Conservation (phyloP, 2,329 filamentous ascomycete genomes). For the Aspergillus neotritici region DNA sequence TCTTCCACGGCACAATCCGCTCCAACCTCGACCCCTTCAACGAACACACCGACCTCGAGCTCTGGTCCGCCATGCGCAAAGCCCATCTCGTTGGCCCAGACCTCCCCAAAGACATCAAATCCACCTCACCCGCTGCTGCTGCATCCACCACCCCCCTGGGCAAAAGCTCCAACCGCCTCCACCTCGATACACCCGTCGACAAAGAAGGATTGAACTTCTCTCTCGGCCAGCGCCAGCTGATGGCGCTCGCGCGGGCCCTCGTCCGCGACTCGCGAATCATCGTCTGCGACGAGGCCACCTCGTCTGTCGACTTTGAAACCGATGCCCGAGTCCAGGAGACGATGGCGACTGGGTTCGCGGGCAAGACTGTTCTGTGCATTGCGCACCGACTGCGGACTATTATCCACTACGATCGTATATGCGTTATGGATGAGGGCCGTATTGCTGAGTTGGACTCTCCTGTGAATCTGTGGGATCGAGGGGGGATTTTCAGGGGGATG, state of each 20-base stretch:
- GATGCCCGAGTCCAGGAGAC: conserved; percentile 89
- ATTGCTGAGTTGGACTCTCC: conserved; percentile 86
- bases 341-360: conserved; percentile 76
- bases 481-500: conserved; percentile 81
- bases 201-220: conserved; percentile 97
- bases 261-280: conserved; percentile 87
- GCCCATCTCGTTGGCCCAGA: conserved; percentile 45
- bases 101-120: conserved; percentile 43
- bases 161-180: conserved; percentile 27
- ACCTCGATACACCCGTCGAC: conserved; percentile 75
- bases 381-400: conserved; percentile 90
- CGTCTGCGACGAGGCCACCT: conserved; percentile 94
- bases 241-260: conserved; percentile 86
- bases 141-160: neutral
- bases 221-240: conserved; percentile 87
- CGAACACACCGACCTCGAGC: conserved; percentile 42
- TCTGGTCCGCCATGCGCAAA: conserved; percentile 44
- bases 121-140: conserved; percentile 20
- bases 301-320: conserved; percentile 89
- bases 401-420: conserved; percentile 88
- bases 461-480: conserved; percentile 60
- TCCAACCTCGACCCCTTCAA: conserved; percentile 44
- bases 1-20: conserved; percentile 42
- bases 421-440: conserved; percentile 84
- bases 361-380: conserved; percentile 85